Percentiles rank a stretch among this genome's conserved stretches.
Evolutionary conservation across 352 stramenopile species (phyloP).

Genomic region (Pythium phragmiticola): DNA sequence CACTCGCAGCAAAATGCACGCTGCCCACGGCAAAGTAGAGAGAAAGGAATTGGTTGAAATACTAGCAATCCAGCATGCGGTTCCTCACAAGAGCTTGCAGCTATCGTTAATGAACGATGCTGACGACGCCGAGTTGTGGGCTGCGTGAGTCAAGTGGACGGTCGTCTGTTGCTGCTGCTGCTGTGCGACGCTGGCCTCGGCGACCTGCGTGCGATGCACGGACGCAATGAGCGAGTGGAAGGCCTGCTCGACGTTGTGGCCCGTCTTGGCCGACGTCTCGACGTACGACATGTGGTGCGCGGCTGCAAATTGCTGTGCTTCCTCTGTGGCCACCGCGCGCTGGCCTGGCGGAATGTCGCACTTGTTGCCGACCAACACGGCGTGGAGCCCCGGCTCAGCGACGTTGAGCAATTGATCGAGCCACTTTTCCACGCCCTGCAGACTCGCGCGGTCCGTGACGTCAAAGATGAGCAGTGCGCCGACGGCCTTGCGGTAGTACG

Average conservation of each 20-base stretch:
- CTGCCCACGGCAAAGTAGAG: conserved; percentile 1
- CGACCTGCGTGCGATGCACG: conserved; percentile 47
- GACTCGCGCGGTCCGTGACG: conserved; percentile 51
- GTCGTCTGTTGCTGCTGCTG: conserved; percentile 17
- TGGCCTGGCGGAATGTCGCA: conserved; percentile 48
- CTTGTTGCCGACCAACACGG: conserved; percentile 76
- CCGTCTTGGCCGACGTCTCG: conserved; percentile 81
- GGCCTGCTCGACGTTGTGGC: conserved; percentile 55
- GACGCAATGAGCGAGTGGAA: conserved; percentile 60
- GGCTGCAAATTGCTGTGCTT: conserved; percentile 66
- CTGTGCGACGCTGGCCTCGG: conserved; percentile 27
- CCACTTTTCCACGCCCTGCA: conserved; percentile 63
- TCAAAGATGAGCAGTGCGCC: conserved; percentile 82
- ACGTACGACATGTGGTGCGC: conserved; percentile 75
- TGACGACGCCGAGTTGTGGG: conserved; percentile 18
- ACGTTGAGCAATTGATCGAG: conserved; percentile 74
- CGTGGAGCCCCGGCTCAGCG: conserved; percentile 64
- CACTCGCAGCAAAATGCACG: conserved; percentile 37
- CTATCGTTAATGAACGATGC: conserved; percentile 36
- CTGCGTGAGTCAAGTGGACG: conserved; percentile 33
- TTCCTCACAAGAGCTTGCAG: conserved; percentile 39
- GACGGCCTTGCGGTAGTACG: conserved; percentile 85
- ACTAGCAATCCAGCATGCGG: neutral
- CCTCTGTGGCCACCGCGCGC: conserved; percentile 48
- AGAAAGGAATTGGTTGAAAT: conserved; percentile 6